phyloP scores from a whole-genome alignment of 129 eudicot genomes.

The Helianthus tuberosus region DNA sequence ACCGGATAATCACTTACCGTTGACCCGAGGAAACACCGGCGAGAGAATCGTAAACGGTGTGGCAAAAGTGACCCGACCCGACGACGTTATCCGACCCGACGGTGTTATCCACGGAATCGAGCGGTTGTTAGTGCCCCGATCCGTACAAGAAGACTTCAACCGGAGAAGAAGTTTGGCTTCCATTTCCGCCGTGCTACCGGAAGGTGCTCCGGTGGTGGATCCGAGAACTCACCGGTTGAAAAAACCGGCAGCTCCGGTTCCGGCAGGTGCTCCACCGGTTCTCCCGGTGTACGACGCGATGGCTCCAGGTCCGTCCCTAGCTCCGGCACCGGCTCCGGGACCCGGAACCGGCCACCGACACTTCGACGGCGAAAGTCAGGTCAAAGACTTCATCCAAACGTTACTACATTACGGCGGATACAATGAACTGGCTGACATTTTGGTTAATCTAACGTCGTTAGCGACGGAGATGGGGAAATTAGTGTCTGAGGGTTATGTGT shows the following conservation, averaged over 20 bases:
- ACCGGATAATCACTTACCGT: neutral
- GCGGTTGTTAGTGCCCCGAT: conserved; percentile 56
- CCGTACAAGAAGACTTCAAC: conserved; percentile 79
- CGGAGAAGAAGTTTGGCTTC: conserved; percentile 59
- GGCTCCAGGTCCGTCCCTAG: conserved; percentile 21
- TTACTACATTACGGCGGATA: conserved; percentile 83
- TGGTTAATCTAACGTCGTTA: conserved; percentile 70
- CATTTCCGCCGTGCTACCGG: conserved; percentile 45
- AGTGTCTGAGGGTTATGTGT: conserved; percentile 36
- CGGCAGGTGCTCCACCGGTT: conserved; percentile 6
- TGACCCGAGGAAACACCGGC: conserved; percentile 5
- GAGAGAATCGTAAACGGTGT: conserved; percentile 41
- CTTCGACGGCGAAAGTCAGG: conserved; percentile 60
- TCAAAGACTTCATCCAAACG: conserved; percentile 23
- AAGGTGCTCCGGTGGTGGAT: conserved; percentile 9
- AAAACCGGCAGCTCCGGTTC: conserved; percentile 1
- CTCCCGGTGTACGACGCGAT: conserved; percentile 12
- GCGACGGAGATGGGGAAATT: conserved; percentile 52
- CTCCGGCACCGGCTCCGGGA: conserved; percentile 85
- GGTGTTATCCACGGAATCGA: conserved; percentile 29
- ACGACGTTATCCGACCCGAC: conserved; percentile 51
- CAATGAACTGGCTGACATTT: conserved; percentile 81
- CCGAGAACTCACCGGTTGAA: conserved; percentile 6
- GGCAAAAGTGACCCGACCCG: conserved; percentile 51
- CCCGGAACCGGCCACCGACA: conserved; percentile 75